Base-by-base conservation (phyloP, 2,329 filamentous ascomycete species). In the Dactylella cylindrospora region DNA sequence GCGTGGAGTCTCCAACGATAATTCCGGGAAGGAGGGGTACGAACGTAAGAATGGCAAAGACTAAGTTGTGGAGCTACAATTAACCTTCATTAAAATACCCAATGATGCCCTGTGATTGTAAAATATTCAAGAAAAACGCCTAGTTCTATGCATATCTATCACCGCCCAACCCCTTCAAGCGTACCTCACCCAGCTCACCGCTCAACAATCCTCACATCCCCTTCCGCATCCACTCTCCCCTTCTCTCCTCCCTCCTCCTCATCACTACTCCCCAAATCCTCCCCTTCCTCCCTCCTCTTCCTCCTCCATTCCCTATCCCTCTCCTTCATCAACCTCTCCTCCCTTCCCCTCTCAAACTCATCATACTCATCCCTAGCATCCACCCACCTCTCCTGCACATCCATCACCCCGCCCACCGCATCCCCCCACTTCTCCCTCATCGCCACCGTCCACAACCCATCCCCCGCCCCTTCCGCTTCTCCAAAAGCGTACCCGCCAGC, bases 321-420 rank as follows among this genome's bases (percentile, higher is more conserved):
- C 68, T 15, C 68, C 67, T 28, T 66, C 67, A 41, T 53, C 55
- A 67, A 71, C 23, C 72, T 72, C 28, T 72, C 69, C 41, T 76
- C 71, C 45, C 73, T 74, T 49, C 74, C 73, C 68, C 80, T 83
- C 73, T 94, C 86, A 68, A 86, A 75, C 67, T 85, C 84, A 72
- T 98, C 93, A 70, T 88, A 89, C 66, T 86, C 88, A 12, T 90
- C 90, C 71, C 90, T 93, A 32, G 84, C 79, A 74, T 97, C 91
- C 25, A 98, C 76, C 93, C 93, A 98, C 64, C 93, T 80, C 75
- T 98, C 93, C 74, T 98, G 93, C 65, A 97, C 84, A 73, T 98
- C 91, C 60, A 85, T 78, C 7, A 90, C 83, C 68, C 94, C 90
- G 78, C 95, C 83, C 28, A 83, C 81, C 57, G 84, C 83, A 57